A percentile compares a stretch with the other conserved stretches of the same genome.
Evolutionary conservation across 139 green algal genomes (phyloP).

Genomic region (Haematococcus lacustris): DNA sequence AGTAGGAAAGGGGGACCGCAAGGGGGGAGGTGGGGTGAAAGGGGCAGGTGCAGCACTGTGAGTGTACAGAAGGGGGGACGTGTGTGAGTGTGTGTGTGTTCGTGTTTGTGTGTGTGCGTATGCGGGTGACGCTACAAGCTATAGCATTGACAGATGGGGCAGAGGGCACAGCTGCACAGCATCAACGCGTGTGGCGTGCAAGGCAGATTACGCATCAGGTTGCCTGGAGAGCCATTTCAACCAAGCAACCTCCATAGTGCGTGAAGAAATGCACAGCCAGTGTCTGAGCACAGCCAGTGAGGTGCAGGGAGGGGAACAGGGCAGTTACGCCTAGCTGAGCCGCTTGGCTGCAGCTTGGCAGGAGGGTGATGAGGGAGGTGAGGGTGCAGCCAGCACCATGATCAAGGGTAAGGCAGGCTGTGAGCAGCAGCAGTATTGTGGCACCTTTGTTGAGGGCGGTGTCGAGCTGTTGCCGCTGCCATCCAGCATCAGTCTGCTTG

Average conservation of each 20-base stretch:
- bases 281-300: not conserved
- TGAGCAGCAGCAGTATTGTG: no score
- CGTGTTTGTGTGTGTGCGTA: not conserved
- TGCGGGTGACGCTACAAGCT: not conserved
- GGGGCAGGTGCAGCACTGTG: not conserved
- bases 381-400: no score
- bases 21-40: not conserved
- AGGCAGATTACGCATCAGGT: no score
- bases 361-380: no score
- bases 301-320: not conserved
- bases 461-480: no score
- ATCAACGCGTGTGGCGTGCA: not conserved
- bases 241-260: not conserved
- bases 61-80: not conserved
- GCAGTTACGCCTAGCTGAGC: no score
- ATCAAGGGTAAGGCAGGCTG: no score
- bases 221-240: not conserved
- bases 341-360: no score
- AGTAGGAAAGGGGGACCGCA: no score
- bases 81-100: conserved; percentile 1
- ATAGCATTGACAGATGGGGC: not conserved
- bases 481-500: no score
- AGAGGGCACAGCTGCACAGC: not conserved
- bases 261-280: not conserved
- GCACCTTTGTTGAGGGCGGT: no score